Percentiles rank a stretch among this genome's conserved stretches.
These are phyloP conservation scores for Globisporangium spiculum DNA, from an alignment of 352 stramenopile species.

Conservation along the genomic window DNA sequence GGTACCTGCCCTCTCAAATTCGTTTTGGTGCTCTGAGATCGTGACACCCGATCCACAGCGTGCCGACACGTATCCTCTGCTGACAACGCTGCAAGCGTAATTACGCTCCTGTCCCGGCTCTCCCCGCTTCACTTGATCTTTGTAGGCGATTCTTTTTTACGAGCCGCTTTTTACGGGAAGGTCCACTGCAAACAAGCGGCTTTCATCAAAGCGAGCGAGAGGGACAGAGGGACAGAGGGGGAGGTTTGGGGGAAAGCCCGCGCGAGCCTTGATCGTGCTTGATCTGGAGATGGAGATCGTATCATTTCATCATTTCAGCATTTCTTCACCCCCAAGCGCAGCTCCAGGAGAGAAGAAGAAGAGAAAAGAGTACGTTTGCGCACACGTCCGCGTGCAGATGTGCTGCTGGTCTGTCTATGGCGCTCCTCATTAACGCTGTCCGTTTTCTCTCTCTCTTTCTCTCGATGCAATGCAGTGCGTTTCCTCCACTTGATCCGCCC, in stretches of 20 bases:
- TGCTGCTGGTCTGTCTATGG: not conserved
- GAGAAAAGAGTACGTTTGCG: slow-evolving; percentile 24
- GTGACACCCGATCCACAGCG: not conserved
- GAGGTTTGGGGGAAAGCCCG: slow-evolving; percentile 7
- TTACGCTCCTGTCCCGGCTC: not conserved
- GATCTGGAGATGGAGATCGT: not conserved
- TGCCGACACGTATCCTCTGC: not conserved
- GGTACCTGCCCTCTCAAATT: not conserved
- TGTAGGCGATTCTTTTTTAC: slow-evolving; percentile 11
- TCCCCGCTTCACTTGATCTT: not conserved
- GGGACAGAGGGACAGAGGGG: not conserved
- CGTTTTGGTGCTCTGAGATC: not conserved
- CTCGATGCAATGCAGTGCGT: slow-evolving; percentile 63
- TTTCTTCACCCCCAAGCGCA: not conserved
- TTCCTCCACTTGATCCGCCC: slow-evolving; percentile 98
- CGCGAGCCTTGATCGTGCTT: not conserved
- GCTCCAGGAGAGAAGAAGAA: slow-evolving; percentile 6
- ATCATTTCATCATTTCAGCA: slow-evolving; percentile 22
- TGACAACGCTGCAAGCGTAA: slow-evolving; percentile 10
- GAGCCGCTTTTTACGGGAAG: slow-evolving; percentile 14
- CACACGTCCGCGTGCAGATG: not conserved
- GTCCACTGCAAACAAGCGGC: not conserved
- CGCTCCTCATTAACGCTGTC: not conserved
- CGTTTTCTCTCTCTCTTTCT: not conserved
- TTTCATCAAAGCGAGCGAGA: not conserved